Conservation (phyloP, 495 filamentous ascomycete genomes). For the Cetradonia linearis region DNA sequence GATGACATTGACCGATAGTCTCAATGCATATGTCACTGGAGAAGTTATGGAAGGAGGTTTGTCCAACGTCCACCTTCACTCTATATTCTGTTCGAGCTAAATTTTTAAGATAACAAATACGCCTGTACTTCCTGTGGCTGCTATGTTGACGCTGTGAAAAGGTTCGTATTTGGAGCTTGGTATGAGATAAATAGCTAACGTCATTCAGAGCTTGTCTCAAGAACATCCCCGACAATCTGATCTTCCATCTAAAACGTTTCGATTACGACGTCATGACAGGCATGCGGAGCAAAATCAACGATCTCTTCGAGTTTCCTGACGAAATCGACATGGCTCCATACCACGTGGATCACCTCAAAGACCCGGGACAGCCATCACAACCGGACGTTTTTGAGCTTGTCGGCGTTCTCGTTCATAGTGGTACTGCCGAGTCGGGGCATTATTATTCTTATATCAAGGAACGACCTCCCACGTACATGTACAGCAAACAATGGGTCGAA, state of each 20-base stretch:
- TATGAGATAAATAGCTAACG: conserved; percentile 19
- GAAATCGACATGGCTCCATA: conserved; percentile 85
- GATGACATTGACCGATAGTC: conserved; percentile 66
- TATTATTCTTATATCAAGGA: conserved; percentile 94
- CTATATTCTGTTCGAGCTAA: conserved; percentile 22
- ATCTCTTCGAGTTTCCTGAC: conserved; percentile 77
- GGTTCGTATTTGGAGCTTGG: conserved; percentile 35
- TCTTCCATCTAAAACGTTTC: conserved; percentile 94
- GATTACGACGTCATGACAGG: conserved; percentile 84
- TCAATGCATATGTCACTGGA: conserved; percentile 88
- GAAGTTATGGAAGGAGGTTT: conserved; percentile 90
- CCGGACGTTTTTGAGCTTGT: conserved; percentile 83
- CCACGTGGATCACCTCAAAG: conserved; percentile 73
- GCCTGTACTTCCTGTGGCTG: conserved; percentile 84
- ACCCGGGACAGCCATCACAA: conserved; percentile 41
- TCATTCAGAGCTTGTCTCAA: conserved; percentile 67
- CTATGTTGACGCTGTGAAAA: conserved; percentile 90
- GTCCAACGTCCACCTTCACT: conserved; percentile 23
- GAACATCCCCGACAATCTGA: conserved; percentile 86
- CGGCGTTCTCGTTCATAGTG: conserved; percentile 83
- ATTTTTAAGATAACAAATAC: conserved; percentile 77
- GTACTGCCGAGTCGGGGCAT: conserved; percentile 88
- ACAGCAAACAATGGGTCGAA: conserved; percentile 62
- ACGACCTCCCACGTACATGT: conserved; percentile 45
- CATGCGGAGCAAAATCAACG: conserved; percentile 88